A percentile compares a stretch with the other conserved stretches of the same genome.
phyloP scores from a whole-genome alignment of 805 yeast species.

The Deakozyma indianensis region DNA sequence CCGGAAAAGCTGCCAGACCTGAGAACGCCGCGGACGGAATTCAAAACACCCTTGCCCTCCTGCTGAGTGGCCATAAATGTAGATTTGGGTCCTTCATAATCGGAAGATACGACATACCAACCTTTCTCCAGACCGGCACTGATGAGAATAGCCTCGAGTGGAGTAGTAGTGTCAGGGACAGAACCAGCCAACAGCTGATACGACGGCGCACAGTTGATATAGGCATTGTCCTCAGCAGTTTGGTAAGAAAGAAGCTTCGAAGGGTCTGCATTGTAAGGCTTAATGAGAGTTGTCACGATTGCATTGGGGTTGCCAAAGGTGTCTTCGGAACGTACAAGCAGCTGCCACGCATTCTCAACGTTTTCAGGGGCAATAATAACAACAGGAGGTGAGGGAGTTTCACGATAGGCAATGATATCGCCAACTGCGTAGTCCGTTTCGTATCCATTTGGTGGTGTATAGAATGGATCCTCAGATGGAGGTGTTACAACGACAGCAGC shows the following conservation, averaged over 20 bases:
- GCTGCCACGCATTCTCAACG: constrained; percentile 6
- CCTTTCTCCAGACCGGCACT: constrained; percentile 5
- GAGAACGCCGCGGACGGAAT: constrained; percentile 15
- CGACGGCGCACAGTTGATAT: constrained; percentile 17
- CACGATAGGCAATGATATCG: not conserved
- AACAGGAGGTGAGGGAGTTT: not conserved
- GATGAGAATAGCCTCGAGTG: not conserved
- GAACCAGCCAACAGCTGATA: constrained; percentile 10
- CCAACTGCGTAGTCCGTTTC: constrained; percentile 3
- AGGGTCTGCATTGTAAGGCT: not conserved
- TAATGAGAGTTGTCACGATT: not conserved
- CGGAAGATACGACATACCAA: constrained; percentile 12
- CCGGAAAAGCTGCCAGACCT: constrained; percentile 8
- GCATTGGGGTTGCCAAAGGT: constrained; percentile 7
- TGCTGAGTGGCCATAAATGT: constrained; percentile 16
- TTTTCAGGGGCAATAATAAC: not conserved
- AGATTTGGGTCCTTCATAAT: constrained; percentile 18
- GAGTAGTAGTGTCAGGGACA: not conserved
- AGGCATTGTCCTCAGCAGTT: constrained; percentile 16
- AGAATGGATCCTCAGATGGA: constrained; percentile 5
- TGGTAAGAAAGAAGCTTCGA: constrained; percentile 14
- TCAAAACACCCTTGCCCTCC: constrained; percentile 15
- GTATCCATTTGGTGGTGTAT: constrained; percentile 2
- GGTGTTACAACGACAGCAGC: no score
- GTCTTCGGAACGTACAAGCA: constrained; percentile 9